Base-by-base conservation (phyloP, 148 eudicot species). In the Simmondsia chinensis region DNA sequence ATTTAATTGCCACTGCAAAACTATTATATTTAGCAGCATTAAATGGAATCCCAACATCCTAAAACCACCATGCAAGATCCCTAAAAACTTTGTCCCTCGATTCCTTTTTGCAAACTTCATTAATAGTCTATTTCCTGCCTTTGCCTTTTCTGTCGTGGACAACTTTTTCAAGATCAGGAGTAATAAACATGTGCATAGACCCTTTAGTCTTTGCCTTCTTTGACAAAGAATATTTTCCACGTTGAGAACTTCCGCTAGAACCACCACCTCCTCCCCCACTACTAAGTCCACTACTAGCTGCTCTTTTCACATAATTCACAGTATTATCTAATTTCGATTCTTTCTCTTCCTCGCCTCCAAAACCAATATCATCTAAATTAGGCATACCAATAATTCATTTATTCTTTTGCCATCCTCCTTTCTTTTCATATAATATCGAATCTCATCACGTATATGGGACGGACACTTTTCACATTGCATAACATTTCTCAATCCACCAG, bases 41-140 rank as follows among this genome's bases (percentile, higher is more conserved):
- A 7, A 56, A 55, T 5, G 43, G 33, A 12, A 44, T 55, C n/a
- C 43, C 34, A 0, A 4, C 45, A 24, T 56, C 52, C 27, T 56
- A 46, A 26, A 56, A 44, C 14, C 26, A 56, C 16, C 23, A 20
- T 38, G 47, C 40, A 0, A 57, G 13, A 5, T 31, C 19, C n/a
- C 9, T 28, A 5, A 26, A 32, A 13, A 20, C 63, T 25, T 37
- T 22, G 3, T 32, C 19, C 14, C 55, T 57, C 34, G 32, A 33
- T 9, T 45, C 26, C 14, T 56, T 56, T 6, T 18, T 35, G 6
- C 19, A 20, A n/a, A n/a, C n/a, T n/a, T n/a, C n/a, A n/a, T n/a
- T n/a, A n/a, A 24, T 44, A 7, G 52, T 56, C 46, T 36, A 35
- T 37, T 18, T 17, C 20, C 9, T 9, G 15, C 24, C 27, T 37